Evolutionary conservation across 1,284 basidiomycete species (phyloP).

Genomic region (Sparassis latifolia): DNA sequence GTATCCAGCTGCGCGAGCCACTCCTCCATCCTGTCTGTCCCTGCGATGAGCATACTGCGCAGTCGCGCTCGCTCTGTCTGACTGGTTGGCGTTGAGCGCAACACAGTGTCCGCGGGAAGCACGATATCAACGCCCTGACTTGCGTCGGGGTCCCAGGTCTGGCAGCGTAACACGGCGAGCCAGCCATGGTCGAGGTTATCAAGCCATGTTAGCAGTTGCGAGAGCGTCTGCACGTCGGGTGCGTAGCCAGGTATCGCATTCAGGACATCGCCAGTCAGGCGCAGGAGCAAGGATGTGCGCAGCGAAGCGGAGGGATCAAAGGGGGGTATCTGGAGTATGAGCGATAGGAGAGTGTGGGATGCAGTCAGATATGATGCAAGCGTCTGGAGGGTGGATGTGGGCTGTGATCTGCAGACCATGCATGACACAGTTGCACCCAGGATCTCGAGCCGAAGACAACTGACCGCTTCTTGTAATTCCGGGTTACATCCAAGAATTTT

Average conservation of each 20-base stretch:
- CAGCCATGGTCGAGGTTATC: constrained; percentile 68
- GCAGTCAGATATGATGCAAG: constrained; percentile 51
- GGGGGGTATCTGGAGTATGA: constrained; percentile 68
- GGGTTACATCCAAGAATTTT: constrained; percentile 52
- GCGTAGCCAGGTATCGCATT: constrained; percentile 53
- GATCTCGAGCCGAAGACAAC: constrained; percentile 15
- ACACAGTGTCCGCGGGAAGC: constrained; percentile 25
- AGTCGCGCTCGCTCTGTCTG: constrained; percentile 66
- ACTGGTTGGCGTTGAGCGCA: constrained; percentile 40
- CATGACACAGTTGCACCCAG: not conserved
- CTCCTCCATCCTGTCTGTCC: constrained; percentile 55
- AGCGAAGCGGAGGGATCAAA: constrained; percentile 59
- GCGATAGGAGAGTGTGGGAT: constrained; percentile 44
- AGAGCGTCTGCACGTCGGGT: constrained; percentile 35
- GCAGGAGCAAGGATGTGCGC: constrained; percentile 57
- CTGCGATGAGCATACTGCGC: constrained; percentile 54
- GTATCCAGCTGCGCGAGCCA: constrained; percentile 43
- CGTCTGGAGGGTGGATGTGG: constrained; percentile 47
- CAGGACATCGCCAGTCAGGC: constrained; percentile 62
- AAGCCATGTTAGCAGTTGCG: constrained; percentile 52
- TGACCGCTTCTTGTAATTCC: constrained; percentile 68
- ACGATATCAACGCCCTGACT: constrained; percentile 42
- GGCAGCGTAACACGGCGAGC: constrained; percentile 52
- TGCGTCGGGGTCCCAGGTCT: constrained; percentile 53
- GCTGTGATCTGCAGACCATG: constrained; percentile 39